A percentile compares a stretch with the other conserved stretches of the same genome.
Conservation (phyloP, 768 basidiomycete genomes). For the Panaeolus cyanescens region DNA sequence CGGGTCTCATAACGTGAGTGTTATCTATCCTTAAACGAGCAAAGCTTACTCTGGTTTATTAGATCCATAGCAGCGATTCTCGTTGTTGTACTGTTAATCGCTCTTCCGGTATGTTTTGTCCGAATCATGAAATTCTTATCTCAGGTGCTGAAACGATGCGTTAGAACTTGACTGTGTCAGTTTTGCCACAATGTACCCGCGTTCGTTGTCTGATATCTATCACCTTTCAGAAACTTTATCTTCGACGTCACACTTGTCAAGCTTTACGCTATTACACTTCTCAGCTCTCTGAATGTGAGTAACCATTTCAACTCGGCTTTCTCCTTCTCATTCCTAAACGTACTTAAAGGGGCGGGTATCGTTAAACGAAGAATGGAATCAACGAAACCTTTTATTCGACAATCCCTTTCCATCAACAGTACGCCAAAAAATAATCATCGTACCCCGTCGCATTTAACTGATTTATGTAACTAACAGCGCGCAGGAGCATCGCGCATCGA, state of each 20-base stretch:
- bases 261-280: slow-evolving; percentile 18
- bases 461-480: background rate
- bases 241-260: slow-evolving; percentile 19
- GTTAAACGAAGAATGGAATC: background rate
- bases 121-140: background rate
- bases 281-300: slow-evolving; percentile 20
- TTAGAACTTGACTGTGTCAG: slow-evolving; percentile 14
- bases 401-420: background rate
- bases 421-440: background rate
- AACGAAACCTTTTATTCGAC: background rate
- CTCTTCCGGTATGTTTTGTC: slow-evolving; percentile 13
- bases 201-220: background rate
- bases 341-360: background rate
- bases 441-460: background rate
- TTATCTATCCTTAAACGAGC: background rate
- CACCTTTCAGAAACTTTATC: slow-evolving; percentile 16
- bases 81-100: slow-evolving; percentile 14
- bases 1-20: slow-evolving; percentile 18
- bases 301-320: background rate
- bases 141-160: background rate
- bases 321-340: too few relatives aligned
- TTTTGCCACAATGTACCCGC: background rate
- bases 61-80: slow-evolving; percentile 17
- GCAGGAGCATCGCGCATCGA: background rate
- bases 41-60: background rate